Evolutionary conservation across 495 filamentous ascomycete genomes (phyloP).

Genomic region (Xylaria scruposa): DNA sequence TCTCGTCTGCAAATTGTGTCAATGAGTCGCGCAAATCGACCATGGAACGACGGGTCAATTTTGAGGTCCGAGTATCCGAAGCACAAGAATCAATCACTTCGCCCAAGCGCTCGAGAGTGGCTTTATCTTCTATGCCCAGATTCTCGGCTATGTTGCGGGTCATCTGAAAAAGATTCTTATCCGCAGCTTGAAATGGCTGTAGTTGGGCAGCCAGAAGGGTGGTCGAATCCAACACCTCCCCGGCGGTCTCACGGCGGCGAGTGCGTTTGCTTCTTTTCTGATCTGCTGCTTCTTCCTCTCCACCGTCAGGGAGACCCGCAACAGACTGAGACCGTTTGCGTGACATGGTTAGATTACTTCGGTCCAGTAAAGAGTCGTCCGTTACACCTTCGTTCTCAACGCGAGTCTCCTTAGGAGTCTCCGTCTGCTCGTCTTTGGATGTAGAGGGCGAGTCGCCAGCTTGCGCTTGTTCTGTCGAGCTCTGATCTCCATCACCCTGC

Average conservation of each 20-base stretch:
- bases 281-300: constrained; percentile 64
- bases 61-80: constrained; percentile 51
- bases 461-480: constrained; percentile 1
- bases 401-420: constrained; percentile 33
- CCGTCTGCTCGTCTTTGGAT: constrained; percentile 35
- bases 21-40: constrained; percentile 52
- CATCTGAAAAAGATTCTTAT: constrained; percentile 77
- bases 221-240: constrained; percentile 72
- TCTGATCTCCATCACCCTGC: constrained; percentile 29
- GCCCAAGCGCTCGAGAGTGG: constrained; percentile 56
- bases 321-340: constrained; percentile 71
- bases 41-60: constrained; percentile 47
- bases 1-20: constrained; percentile 50
- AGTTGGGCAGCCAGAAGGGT: constrained; percentile 76
- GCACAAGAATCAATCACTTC: constrained; percentile 60
- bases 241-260: constrained; percentile 77
- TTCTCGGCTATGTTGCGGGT: constrained; percentile 70
- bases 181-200: constrained; percentile 69
- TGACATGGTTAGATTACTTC: constrained; percentile 41
- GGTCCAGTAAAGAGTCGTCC: constrained; percentile 42
- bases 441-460: constrained; percentile 24
- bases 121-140: constrained; percentile 63
- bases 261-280: constrained; percentile 84
- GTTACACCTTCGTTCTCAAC: constrained; percentile 27
- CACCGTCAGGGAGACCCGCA: constrained; percentile 62